Evolutionary conservation across 768 basidiomycete genomes (phyloP).

Genomic region (Leucocoprinus leucothites): DNA sequence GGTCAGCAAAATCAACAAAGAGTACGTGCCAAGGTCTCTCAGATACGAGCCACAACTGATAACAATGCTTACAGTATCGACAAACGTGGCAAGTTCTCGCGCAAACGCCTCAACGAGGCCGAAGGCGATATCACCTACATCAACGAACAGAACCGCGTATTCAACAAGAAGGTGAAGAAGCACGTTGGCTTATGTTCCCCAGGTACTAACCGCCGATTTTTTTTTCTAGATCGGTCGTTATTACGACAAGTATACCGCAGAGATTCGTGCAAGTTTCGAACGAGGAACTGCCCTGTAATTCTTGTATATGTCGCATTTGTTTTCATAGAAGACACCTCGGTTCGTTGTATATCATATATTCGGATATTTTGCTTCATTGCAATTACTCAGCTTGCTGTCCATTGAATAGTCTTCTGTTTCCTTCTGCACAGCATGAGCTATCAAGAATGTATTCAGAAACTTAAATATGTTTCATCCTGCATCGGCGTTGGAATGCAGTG

Average conservation of each 20-base stretch:
- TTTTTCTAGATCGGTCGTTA: constrained; percentile 77
- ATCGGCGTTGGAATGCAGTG: no score
- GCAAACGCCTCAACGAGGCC: constrained; percentile 87
- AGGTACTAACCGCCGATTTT: background rate
- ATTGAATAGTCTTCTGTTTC: no score
- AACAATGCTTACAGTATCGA: constrained; percentile 56
- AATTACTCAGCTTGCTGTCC: no score
- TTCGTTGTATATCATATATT: no score
- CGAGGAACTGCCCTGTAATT: constrained; percentile 89
- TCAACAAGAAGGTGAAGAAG: constrained; percentile 85
- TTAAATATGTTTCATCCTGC: no score
- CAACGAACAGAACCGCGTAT: constrained; percentile 96
- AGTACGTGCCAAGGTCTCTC: constrained; percentile 52
- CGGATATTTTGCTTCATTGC: no score
- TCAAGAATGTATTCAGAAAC: no score
- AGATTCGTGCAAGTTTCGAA: constrained; percentile 97
- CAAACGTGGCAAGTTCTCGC: constrained; percentile 86
- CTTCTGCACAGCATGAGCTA: no score
- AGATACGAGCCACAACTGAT: constrained; percentile 1
- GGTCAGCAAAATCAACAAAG: constrained; percentile 86
- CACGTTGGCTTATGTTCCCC: background rate
- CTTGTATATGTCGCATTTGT: no score
- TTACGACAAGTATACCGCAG: constrained; percentile 95
- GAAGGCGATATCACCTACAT: constrained; percentile 98
- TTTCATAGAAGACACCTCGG: no score